Evolutionary conservation across 208 protist genomes (phyloP), one percentile per base, ranked within the genome.

Genomic region (Trypanosoma melophagium): DNA sequence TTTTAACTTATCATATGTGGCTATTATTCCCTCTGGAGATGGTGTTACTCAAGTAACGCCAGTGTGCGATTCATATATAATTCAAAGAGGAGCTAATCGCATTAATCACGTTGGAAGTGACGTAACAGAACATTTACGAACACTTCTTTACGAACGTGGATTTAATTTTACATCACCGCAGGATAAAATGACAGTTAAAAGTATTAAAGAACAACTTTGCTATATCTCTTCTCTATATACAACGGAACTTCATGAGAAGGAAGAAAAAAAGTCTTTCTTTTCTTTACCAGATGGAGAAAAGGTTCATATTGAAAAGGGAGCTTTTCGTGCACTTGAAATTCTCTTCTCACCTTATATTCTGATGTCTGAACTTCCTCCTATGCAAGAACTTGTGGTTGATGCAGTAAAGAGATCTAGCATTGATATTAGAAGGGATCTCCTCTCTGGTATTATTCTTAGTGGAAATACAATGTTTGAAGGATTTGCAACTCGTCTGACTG

Each of bases 11-110:
- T 61, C 81, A n/a, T 80, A 68, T 14, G 42, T 89, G 25, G 91
- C 98, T 68, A 66, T 98, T 44, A 81, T 84, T 58, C 88, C 95
- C 56, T 80, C 84, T 56, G 98, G 98, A 42, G 97, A 98, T 77
- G 97, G 97, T 69, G 96, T 99, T 7, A 98, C 97, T 10, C 97
- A 99, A 72, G 90, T 98, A 70, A 88, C 98, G 9, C 95, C 97
- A 28, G 93, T 99, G 2, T 99, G 88, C 72, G 94, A 99, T 47
- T 95, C 94, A 59, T 97, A 89, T 60, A 69, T 71, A 13, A 58
- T 86, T n/a, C 7, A 54, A 41, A 53, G 78, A 1, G 77, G 59
- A 3, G 60, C 87, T 13, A 53, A 19, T 35, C 54, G 79, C 16
- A 17, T 87, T 40, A 75, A 88, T 40, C 16, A 85, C 12, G 83